Conservation (phyloP, 345 rosid species). For the Psidium guajava region DNA sequence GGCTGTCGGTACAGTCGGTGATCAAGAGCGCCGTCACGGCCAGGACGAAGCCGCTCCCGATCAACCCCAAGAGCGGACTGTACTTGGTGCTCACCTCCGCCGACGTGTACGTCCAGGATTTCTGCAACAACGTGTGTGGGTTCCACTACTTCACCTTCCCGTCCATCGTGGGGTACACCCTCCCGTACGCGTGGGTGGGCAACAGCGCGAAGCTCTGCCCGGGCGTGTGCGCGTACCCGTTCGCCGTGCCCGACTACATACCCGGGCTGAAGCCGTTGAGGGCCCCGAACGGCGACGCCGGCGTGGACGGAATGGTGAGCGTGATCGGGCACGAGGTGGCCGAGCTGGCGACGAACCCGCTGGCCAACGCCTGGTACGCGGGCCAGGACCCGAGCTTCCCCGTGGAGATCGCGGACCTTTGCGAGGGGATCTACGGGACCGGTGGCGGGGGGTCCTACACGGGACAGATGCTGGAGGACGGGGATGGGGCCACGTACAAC, state of each 20-base stretch:
- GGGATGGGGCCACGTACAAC: slow-evolving; percentile 77
- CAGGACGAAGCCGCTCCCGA: slow-evolving; percentile 53
- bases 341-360: slow-evolving; percentile 84
- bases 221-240: slow-evolving; percentile 87
- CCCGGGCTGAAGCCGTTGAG: slow-evolving; percentile 63
- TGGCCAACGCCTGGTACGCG: slow-evolving; percentile 98
- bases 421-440: slow-evolving; percentile 97
- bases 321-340: slow-evolving; percentile 95
- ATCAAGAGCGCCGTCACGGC: slow-evolving; percentile 70
- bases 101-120: slow-evolving; percentile 95
- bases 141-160: slow-evolving; percentile 96
- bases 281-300: slow-evolving; percentile 78
- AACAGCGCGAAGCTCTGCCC: slow-evolving; percentile 85
- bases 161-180: slow-evolving; percentile 77
- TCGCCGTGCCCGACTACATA: slow-evolving; percentile 55
- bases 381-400: slow-evolving; percentile 84
- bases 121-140: slow-evolving; percentile 89
- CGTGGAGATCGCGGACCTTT: slow-evolving; percentile 88
- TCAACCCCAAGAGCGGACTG: slow-evolving; percentile 56
- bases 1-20: slow-evolving; percentile 81
- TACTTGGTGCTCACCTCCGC: slow-evolving; percentile 72
- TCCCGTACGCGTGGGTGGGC: slow-evolving; percentile 98
- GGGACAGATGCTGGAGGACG: slow-evolving; percentile 67
- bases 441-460: slow-evolving; percentile 99
- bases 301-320: slow-evolving; percentile 93